Evolutionary conservation across 208 protist genomes (phyloP).

Genomic region (Trypanosoma congolense): DNA sequence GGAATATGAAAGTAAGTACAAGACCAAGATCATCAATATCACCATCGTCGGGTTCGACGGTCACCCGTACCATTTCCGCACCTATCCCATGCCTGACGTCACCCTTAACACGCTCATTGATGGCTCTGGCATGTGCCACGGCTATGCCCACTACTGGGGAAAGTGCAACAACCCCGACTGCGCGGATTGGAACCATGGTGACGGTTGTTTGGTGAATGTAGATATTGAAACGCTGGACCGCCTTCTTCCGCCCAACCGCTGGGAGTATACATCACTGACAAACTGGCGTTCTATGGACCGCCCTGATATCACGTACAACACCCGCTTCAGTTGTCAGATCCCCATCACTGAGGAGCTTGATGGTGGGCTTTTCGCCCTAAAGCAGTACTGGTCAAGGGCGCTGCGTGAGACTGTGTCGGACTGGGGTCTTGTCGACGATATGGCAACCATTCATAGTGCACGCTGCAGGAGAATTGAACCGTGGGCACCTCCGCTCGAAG

Average conservation of each 20-base stretch:
- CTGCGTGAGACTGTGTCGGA: constrained; percentile 73
- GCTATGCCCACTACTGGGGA: constrained; percentile 68
- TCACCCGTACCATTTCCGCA: constrained; percentile 85
- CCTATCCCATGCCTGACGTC: constrained; percentile 87
- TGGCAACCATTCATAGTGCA: constrained; percentile 47
- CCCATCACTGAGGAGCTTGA: constrained; percentile 81
- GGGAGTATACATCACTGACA: constrained; percentile 85
- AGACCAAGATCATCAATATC: constrained; percentile 83
- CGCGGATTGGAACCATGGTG: constrained; percentile 84
- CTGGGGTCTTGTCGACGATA: constrained; percentile 79
- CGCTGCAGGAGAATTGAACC: constrained; percentile 85
- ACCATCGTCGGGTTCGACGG: constrained; percentile 84
- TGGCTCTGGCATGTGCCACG: constrained; percentile 87
- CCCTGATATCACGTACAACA: constrained; percentile 83
- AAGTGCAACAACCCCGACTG: constrained; percentile 90
- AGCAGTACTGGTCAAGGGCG: constrained; percentile 78
- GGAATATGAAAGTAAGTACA: constrained; percentile 60
- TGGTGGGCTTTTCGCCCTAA: constrained; percentile 80
- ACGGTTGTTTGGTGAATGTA: constrained; percentile 88
- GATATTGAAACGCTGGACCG: constrained; percentile 87
- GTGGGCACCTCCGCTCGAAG: constrained; percentile 85
- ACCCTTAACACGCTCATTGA: constrained; percentile 89
- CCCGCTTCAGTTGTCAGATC: constrained; percentile 88
- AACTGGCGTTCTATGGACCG: constrained; percentile 74
- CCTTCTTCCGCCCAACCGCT: constrained; percentile 74